Conservation (phyloP, 768 basidiomycete species). For the Boletus sensibilis region DNA sequence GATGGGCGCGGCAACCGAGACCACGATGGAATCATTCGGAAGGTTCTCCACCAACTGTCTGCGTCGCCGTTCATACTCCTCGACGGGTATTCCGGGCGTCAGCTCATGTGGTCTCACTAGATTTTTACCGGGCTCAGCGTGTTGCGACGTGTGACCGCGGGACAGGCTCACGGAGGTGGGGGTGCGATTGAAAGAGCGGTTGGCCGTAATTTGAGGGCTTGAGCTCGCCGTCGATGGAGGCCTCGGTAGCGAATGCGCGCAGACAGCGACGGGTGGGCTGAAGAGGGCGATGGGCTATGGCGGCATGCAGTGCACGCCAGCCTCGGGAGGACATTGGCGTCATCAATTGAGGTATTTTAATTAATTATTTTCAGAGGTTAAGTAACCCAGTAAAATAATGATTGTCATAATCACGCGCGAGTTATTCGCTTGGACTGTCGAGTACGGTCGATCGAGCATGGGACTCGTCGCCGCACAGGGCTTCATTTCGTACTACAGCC, state of each 20-base stretch:
- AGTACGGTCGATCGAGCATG: slow-evolving; percentile 18
- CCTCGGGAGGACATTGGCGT: slow-evolving; percentile 19
- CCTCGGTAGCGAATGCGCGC: slow-evolving; percentile 37
- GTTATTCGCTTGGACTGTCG: background rate
- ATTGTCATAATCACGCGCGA: slow-evolving; percentile 22
- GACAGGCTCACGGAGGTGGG: slow-evolving; percentile 63
- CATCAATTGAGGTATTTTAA: background rate
- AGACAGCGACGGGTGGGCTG: background rate
- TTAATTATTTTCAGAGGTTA: background rate
- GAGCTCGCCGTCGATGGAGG: slow-evolving; percentile 20
- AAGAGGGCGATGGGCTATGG: background rate
- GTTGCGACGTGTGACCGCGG: background rate
- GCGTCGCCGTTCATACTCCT: slow-evolving; percentile 77
- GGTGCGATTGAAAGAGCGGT: slow-evolving; percentile 73
- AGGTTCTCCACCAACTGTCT: slow-evolving; percentile 68
- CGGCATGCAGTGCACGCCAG: slow-evolving; percentile 17
- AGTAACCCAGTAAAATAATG: background rate
- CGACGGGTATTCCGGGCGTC: slow-evolving; percentile 75
- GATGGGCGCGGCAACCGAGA: slow-evolving; percentile 74
- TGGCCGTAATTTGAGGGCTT: slow-evolving; percentile 84
- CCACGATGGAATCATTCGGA: slow-evolving; percentile 69
- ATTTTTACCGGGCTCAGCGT: slow-evolving; percentile 3
- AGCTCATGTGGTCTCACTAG: slow-evolving; percentile 63
- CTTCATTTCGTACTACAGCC: background rate
- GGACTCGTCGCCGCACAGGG: slow-evolving; percentile 16